These are phyloP conservation scores for Cytospora piceicola DNA, from an alignment of 2,329 filamentous ascomycete genomes.

Conservation along the genomic window DNA sequence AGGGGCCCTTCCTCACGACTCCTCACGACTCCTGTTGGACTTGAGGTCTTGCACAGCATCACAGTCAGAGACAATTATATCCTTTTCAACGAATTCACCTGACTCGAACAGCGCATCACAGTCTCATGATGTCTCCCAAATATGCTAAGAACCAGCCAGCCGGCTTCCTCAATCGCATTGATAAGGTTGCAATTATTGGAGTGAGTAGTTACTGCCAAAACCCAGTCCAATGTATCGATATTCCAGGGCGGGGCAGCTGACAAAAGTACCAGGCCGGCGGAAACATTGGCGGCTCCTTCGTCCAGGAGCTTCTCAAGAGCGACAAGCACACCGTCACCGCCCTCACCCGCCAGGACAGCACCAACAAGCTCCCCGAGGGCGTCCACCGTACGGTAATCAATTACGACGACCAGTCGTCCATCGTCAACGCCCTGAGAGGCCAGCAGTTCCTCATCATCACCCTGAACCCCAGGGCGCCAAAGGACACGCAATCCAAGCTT, in stretches of 20 bases:
- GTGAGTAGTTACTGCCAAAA: constrained; percentile 41
- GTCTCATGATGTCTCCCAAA: constrained; percentile 20
- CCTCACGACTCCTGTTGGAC: neutral
- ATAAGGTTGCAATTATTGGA: constrained; percentile 52
- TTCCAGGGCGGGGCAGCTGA: neutral
- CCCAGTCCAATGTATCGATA: neutral
- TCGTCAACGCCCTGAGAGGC: constrained; percentile 54
- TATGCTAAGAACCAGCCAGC: constrained; percentile 34
- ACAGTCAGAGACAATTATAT: neutral
- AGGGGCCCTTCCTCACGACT: neutral
- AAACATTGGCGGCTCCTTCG: constrained; percentile 45
- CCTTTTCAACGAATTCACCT: neutral
- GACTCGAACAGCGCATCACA: neutral
- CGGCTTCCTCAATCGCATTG: constrained; percentile 43
- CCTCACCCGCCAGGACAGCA: constrained; percentile 50
- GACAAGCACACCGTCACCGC: constrained; percentile 57
- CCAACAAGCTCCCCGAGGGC: constrained; percentile 47
- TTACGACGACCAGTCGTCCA: constrained; percentile 47
- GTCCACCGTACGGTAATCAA: constrained; percentile 48
- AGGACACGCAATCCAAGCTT: constrained; percentile 52
- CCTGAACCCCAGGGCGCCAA: constrained; percentile 47
- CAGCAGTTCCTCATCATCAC: constrained; percentile 64
- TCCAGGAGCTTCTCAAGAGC: constrained; percentile 47
- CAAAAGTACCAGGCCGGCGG: constrained; percentile 46
- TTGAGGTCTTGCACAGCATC: neutral